Percentiles rank a stretch among this genome's conserved stretches.
These are phyloP conservation scores for Hymenoscyphus albidus DNA, from an alignment of 2,329 filamentous ascomycete genomes.

Conservation along the genomic window DNA sequence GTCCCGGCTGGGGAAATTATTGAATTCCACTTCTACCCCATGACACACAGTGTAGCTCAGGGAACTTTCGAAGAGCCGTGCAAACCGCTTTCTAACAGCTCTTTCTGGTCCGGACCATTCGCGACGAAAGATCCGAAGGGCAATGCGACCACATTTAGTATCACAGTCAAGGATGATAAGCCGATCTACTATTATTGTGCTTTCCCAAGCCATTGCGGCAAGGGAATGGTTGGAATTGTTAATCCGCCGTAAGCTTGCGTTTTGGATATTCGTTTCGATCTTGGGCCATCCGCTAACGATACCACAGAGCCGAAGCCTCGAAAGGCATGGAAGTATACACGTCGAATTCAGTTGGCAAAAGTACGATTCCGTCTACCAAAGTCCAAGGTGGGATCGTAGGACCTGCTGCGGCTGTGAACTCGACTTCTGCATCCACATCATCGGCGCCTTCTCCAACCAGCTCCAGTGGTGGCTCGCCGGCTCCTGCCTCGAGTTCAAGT, in stretches of 20 bases:
- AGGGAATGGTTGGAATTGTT: slow-evolving; percentile 43
- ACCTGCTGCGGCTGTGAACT: background rate
- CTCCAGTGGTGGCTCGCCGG: background rate
- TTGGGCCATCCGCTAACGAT: background rate
- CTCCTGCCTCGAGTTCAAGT: background rate
- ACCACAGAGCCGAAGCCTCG: slow-evolving; percentile 1
- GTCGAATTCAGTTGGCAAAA: slow-evolving; percentile 3
- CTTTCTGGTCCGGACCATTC: slow-evolving; percentile 27
- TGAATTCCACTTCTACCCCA: slow-evolving; percentile 52
- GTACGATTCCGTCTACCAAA: slow-evolving; percentile 7
- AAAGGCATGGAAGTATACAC: slow-evolving; percentile 4
- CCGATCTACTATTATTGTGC: slow-evolving; percentile 45
- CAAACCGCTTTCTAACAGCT: slow-evolving; percentile 27
- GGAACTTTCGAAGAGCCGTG: slow-evolving; percentile 36
- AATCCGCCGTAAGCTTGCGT: slow-evolving; percentile 36
- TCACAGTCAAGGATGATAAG: slow-evolving; percentile 39
- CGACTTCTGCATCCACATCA: background rate
- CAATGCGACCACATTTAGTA: slow-evolving; percentile 38
- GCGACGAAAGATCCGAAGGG: slow-evolving; percentile 18
- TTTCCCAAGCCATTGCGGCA: slow-evolving; percentile 38
- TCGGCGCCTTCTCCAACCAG: background rate
- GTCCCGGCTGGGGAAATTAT: slow-evolving; percentile 48
- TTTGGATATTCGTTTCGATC: background rate
- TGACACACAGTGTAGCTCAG: slow-evolving; percentile 48
- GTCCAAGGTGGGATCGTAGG: slow-evolving; percentile 7